Base-by-base conservation (phyloP, 2,329 filamentous ascomycete genomes). In the Penicillium sp. region DNA sequence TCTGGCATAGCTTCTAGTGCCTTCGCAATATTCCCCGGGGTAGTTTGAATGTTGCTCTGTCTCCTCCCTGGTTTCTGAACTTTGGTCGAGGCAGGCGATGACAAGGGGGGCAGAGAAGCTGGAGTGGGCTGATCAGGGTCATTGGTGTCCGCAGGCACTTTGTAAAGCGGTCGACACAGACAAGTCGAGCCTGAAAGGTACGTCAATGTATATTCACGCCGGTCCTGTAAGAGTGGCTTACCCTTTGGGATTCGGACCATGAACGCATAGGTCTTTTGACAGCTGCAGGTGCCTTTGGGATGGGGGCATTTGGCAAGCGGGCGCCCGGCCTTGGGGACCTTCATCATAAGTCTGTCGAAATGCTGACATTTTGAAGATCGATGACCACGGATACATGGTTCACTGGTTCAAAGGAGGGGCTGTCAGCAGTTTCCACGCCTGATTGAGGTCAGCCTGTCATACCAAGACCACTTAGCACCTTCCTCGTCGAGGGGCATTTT, bases 301-400 rank as follows among this genome's bases (percentile, higher is more conserved):
- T 74, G 71, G 17, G 70, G 69, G 31, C 71, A 74, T 53, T 69
- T 71, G 20, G 69, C 65, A 15, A 73, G 59, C 13, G 71, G 71
- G 13, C 71, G 63, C 9, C 71, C 71, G 14, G 71, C 70, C 40
- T 72, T 73, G 18, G 69, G 69, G 15, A 74, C 71, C 53, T 71
- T 71, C 53, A 73, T 69, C 66, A 74, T 72, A 25, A 73, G 58
- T 44, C 71, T 62, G 45, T 74, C 70, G 36, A 66, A 69, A 50
- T 74, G 70, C 39, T 67, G 65, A 33, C 70, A 73, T 69, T 73
- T 73, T 41, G 70, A 72, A 15, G 70, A 73, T 36, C 70, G 65
- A 53, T 73, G 70, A 13, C 70, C 70, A 39, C 70, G 67, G 50
- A 73, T 70, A 45, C 70, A 73, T 50, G 70, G 70, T 47, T 73